These are phyloP conservation scores for Scheffersomyces stambukii DNA, from an alignment of 1,139 yeast genomes.

Conservation along the genomic window DNA sequence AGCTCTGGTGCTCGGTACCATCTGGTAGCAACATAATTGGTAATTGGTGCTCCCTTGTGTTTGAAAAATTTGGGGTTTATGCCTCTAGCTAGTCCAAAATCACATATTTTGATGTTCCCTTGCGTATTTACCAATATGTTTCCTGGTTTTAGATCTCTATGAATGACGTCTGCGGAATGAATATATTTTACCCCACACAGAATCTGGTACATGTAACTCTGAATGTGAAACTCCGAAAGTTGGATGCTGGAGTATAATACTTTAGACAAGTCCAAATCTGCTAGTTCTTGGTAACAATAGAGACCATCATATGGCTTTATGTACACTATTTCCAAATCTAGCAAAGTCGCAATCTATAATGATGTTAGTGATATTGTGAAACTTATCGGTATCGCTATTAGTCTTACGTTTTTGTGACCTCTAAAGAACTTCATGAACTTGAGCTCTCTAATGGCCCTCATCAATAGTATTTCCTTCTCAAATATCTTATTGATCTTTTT, in stretches of 20 bases:
- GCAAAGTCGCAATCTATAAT: constrained; percentile 58
- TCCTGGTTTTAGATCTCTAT: constrained; percentile 83
- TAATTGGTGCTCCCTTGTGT: constrained; percentile 43
- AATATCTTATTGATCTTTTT: constrained; percentile 74
- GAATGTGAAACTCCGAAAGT: constrained; percentile 80
- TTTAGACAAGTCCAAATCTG: constrained; percentile 74
- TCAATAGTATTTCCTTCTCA: constrained; percentile 57
- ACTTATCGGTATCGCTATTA: neutral
- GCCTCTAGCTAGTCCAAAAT: constrained; percentile 86
- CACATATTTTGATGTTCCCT: constrained; percentile 76
- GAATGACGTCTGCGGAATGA: constrained; percentile 82
- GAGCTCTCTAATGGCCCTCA: constrained; percentile 75
- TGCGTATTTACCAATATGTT: constrained; percentile 70
- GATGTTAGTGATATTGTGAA: constrained; percentile 1
- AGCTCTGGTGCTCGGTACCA: constrained; percentile 97
- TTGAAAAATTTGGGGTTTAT: constrained; percentile 40
- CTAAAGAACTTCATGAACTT: constrained; percentile 72
- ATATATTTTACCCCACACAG: constrained; percentile 77
- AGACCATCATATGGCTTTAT: constrained; percentile 74
- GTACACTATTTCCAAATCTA: constrained; percentile 69
- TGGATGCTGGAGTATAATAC: constrained; percentile 75
- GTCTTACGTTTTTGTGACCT: constrained; percentile 68
- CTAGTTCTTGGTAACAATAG: constrained; percentile 75
- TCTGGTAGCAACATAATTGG: constrained; percentile 89
- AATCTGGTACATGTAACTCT: constrained; percentile 71